Percentiles rank a stretch among this genome's conserved stretches.
These are phyloP conservation scores for Eutypa lata DNA, from an alignment of 2,329 filamentous ascomycete genomes.

Conservation along the genomic window DNA sequence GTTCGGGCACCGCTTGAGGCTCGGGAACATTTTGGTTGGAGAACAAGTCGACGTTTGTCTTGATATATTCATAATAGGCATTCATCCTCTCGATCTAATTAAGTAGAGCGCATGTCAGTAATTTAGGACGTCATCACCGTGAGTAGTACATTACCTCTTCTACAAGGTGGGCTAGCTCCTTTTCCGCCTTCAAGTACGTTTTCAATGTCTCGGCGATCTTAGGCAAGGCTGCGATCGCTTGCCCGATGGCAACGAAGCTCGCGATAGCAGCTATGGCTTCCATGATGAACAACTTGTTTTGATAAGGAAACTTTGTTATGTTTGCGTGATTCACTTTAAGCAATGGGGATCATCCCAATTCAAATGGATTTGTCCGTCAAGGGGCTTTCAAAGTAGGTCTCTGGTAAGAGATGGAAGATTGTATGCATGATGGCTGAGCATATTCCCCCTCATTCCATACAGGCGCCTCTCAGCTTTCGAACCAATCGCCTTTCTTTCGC, in stretches of 20 bases:
- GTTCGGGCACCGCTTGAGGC: background rate
- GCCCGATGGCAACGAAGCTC: constrained; percentile 17
- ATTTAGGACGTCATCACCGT: background rate
- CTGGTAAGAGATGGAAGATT: no score
- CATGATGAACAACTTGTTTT: constrained; percentile 2
- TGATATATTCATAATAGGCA: constrained; percentile 3
- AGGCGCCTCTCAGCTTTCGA: background rate
- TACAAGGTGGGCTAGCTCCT: constrained; percentile 7
- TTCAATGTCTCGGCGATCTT: constrained; percentile 9
- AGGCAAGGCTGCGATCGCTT: constrained; percentile 9
- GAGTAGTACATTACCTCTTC: constrained; percentile 6
- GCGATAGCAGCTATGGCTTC: constrained; percentile 13
- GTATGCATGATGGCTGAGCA: background rate
- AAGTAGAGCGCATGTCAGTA: background rate
- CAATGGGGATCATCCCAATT: background rate
- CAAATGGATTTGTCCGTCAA: no score
- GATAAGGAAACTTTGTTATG: no score
- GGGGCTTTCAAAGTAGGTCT: no score
- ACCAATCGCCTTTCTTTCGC: background rate
- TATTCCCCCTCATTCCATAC: background rate
- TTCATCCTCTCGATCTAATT: constrained; percentile 8
- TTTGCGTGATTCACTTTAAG: background rate
- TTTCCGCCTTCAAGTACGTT: constrained; percentile 3
- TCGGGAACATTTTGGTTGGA: constrained; percentile 1
- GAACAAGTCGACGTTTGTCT: constrained; percentile 6